Conservation (phyloP, 306 rosid genomes). For the Quercus agrifolia region DNA sequence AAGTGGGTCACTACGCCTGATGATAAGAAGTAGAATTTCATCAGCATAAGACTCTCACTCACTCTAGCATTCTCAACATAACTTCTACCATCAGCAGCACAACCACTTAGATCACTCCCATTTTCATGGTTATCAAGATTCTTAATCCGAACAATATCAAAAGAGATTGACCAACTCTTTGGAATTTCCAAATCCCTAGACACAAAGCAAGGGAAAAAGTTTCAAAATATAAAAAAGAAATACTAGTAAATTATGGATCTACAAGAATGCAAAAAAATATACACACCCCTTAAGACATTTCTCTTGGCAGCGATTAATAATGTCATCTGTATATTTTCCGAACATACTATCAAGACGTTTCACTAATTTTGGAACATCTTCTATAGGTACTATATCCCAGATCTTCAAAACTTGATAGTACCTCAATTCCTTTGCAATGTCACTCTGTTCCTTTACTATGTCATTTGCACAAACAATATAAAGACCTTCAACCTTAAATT, state of each 20-base stretch:
- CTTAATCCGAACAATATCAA: constrained; percentile 37
- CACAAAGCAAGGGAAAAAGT: neutral
- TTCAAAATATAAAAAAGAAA: neutral
- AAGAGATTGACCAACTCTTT: constrained; percentile 40
- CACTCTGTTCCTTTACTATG: constrained; percentile 42
- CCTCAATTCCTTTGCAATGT: constrained; percentile 35
- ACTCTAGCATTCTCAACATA: constrained; percentile 79
- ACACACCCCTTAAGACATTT: constrained; percentile 52
- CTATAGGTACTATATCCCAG: constrained; percentile 60
- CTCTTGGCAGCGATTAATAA: constrained; percentile 49
- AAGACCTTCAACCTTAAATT: constrained; percentile 54
- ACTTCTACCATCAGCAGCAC: constrained; percentile 43
- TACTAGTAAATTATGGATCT: neutral
- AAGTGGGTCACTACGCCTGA: constrained; percentile 48
- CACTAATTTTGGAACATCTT: constrained; percentile 53
- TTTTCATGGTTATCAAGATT: constrained; percentile 17
- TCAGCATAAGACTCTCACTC: constrained; percentile 67
- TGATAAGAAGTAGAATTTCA: constrained; percentile 74
- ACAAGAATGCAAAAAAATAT: neutral
- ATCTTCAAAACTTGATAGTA: constrained; percentile 61
- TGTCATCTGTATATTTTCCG: constrained; percentile 49
- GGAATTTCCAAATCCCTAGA: constrained; percentile 55
- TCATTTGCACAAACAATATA: constrained; percentile 56
- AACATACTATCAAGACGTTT: constrained; percentile 56
- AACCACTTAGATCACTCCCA: constrained; percentile 21